Base-by-base conservation (phyloP, 169 alveolate genomes). In the Plasmodium gallinaceum region DNA sequence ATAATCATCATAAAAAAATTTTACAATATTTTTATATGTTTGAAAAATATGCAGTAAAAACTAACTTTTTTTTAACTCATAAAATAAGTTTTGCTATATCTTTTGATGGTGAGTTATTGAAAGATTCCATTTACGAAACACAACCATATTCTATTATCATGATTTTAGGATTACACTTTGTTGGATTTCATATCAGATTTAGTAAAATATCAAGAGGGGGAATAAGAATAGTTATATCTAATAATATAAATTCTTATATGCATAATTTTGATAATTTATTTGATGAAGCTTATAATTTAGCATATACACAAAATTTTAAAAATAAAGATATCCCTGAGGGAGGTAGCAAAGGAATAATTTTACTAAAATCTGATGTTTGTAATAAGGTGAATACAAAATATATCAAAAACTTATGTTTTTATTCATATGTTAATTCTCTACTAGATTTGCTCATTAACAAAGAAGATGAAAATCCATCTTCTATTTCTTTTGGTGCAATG, bases 301-400 rank as follows among this genome's bases (percentile, higher is more conserved):
- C 96, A 12, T 88, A 74, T 75, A 95, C 97, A 4, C 97, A 95
- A 69, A 94, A 95, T 71, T 88, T 92, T 58, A 95, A 95, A 88
- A 95, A 95, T 78, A 95, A 95, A 60, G 97, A 95, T 62, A 93
- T 95, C 0, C 96, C 97, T 0, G 97, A 95, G 70, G 97, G 97
- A 5, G 97, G 97, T 1, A 86, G 95, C 68, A 95, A 95, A 88
- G 97, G 97, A 10, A 95, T 94, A 22, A 93, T 95, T 14, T 93
- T 95, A 46, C 92, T 95, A 74, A 93, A 93, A 88, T 39, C 76
- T 46, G 74, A 65, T 51, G 89, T 78, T 4, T 78, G 78, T 5
- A 78, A 78, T 32, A 61, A n/a, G 14, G 43, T 65, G 18, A 64
- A 62, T 51, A 78, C 89, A 14, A 78, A 24, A 65, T 66, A 78